phyloP scores from a whole-genome alignment of 139 green algal genomes.

The Auxenochlorella pyrenoidosa region DNA sequence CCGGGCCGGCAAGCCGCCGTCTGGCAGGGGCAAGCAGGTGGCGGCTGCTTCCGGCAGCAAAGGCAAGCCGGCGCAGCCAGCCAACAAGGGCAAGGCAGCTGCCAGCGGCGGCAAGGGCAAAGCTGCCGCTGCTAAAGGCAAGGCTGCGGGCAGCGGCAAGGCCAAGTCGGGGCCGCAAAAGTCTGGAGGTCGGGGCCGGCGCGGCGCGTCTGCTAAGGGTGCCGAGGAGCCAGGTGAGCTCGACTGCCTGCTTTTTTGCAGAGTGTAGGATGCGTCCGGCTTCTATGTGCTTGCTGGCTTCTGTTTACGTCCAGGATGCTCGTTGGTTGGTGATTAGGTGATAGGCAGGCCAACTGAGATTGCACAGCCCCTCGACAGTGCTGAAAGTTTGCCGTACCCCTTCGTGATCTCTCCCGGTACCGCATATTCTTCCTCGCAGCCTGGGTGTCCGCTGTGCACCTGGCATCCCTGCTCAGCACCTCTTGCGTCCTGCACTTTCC shows the following conservation, averaged over 20 bases:
- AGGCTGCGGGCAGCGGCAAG: slow-evolving; percentile 1
- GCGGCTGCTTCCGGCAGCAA: not conserved
- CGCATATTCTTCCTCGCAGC: not conserved
- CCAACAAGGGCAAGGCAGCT: slow-evolving; percentile 18
- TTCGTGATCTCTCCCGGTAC: too few species aligned
- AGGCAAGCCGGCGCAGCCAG: not conserved
- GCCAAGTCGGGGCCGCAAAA: too few species aligned
- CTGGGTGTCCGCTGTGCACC: not conserved
- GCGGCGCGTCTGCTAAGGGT: not conserved
- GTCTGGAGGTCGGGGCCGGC: too few species aligned
- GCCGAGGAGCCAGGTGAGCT: slow-evolving; percentile 18
- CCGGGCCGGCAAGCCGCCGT: not conserved
- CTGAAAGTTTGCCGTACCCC: too few species aligned
- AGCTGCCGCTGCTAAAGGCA: slow-evolving; percentile 1
- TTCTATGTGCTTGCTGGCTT: too few species aligned
- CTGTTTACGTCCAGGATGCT: not conserved
- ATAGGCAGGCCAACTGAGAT: too few species aligned
- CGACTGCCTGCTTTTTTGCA: not conserved
- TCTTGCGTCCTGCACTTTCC: not conserved
- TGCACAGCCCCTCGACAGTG: too few species aligned
- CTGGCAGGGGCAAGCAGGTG: not conserved
- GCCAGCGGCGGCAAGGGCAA: slow-evolving; percentile 8
- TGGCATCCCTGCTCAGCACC: not conserved
- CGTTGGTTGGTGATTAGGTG: too few species aligned
- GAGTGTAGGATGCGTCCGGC: too few species aligned